Evolutionary conservation across 2,329 filamentous ascomycete genomes (phyloP).

Genomic region (Phaeoacremonium minimum): DNA sequence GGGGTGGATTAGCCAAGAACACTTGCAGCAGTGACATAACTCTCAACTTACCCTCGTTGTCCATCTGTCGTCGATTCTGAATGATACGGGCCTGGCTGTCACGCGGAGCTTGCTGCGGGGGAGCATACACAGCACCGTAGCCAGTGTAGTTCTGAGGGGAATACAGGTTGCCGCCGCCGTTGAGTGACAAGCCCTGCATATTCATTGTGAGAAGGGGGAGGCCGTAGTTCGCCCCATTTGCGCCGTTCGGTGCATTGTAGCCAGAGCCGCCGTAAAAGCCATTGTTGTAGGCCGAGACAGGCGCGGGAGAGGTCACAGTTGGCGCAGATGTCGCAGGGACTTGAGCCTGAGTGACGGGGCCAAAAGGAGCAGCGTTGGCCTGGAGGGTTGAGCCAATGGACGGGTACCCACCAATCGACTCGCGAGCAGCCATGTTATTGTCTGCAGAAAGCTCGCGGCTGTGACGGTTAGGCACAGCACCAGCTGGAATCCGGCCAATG

Average conservation of each 20-base stretch:
- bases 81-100: slow-evolving; percentile 76
- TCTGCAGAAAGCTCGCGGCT: slow-evolving; percentile 66
- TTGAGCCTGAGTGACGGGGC: slow-evolving; percentile 47
- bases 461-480: slow-evolving; percentile 62
- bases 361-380: slow-evolving; percentile 74
- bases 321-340: slow-evolving; percentile 11
- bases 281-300: slow-evolving; percentile 11
- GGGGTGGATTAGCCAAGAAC: slow-evolving; percentile 25
- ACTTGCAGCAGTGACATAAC: too few species aligned
- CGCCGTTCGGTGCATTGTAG: slow-evolving; percentile 21
- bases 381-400: slow-evolving; percentile 72
- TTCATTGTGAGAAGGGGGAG: slow-evolving; percentile 63
- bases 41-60: slow-evolving; percentile 68
- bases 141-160: slow-evolving; percentile 53
- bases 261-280: slow-evolving; percentile 25
- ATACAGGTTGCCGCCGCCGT: slow-evolving; percentile 44
- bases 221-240: slow-evolving; percentile 26
- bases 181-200: slow-evolving; percentile 63
- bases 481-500: slow-evolving; percentile 72
- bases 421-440: slow-evolving; percentile 32
- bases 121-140: slow-evolving; percentile 48
- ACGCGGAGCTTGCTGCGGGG: slow-evolving; percentile 49
- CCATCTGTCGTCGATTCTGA: slow-evolving; percentile 69
- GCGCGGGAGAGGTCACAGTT: slow-evolving; percentile 7
- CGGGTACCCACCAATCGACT: slow-evolving; percentile 48